Base-by-base conservation (phyloP, 129 eudicot genomes). In the Gnaphalium uliginosum region DNA sequence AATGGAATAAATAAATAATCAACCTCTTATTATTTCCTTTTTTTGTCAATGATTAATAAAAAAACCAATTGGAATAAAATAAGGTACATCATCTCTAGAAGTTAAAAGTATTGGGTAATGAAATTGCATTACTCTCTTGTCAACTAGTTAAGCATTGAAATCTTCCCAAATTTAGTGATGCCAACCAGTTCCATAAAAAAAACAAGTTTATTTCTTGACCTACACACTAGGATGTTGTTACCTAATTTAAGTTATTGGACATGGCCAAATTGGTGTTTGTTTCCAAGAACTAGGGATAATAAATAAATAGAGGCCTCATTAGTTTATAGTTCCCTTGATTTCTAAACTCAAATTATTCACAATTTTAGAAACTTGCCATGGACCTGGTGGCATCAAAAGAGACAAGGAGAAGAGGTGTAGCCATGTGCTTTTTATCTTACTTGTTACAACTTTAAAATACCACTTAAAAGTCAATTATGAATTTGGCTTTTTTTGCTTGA, bases 331-430 rank as follows among this genome's bases (percentile, higher is more conserved):
- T 71, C 35, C 65, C 82, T 22, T 10, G 22, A 29, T 19, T 65
- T 72, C 8, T 50, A 63, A 32, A n/a, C 21, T 71, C 67, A 71
- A 37, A 23, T 19, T 32, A 35, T 71, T 78, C 58, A 62, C 77
- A 48, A 15, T 24, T 43, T 30, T 10, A 64, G 78, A 79, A 72
- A 63, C 64, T 64, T 72, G 35, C 50, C 78, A 72, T 22, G 14
- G 32, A 53, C 68, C 63, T 79, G 11, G 78, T 79, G 83, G 78
- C 73, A 79, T 79, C 78, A 79, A 79, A 79, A 72, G 73, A 72
- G 83, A 79, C 83, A 68, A 76, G 19, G 22, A 25, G 72, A 71
- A 69, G 60, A 62, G 58, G 35, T 32, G 73, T 63, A 71, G 39
- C 68, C 73, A 72, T 79, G 83, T 72, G 83, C 67, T 57, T 71